Conservation (phyloP, 352 stramenopile genomes). For the Pythium grandisporangium region DNA sequence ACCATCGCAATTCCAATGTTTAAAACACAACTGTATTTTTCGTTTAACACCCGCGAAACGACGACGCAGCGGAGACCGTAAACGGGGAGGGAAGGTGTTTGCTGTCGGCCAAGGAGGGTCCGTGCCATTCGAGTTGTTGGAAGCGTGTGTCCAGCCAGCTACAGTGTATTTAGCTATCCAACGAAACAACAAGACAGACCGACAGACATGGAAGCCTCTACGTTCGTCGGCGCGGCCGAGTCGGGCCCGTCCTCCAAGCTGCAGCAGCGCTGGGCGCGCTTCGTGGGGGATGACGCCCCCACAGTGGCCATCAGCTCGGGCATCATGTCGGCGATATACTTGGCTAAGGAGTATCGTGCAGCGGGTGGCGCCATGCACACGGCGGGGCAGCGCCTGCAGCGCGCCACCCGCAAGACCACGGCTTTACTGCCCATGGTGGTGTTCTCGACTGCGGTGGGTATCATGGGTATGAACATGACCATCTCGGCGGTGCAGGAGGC, state of each 20-base stretch:
- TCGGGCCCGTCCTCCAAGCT: background rate
- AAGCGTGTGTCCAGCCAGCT: too few species aligned
- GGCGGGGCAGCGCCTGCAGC: constrained; percentile 11
- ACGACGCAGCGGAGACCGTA: too few species aligned
- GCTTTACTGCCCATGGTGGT: constrained; percentile 28
- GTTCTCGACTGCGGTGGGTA: constrained; percentile 27
- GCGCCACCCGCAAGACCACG: constrained; percentile 19
- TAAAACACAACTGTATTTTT: too few species aligned
- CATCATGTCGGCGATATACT: constrained; percentile 17
- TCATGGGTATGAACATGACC: constrained; percentile 49
- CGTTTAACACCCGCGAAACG: too few species aligned
- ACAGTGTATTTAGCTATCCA: too few species aligned
- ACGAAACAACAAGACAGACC: too few species aligned
- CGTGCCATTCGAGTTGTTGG: too few species aligned
- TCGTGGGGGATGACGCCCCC: constrained; percentile 32
- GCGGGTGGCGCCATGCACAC: background rate
- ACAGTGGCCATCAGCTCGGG: constrained; percentile 20
- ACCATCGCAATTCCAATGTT: too few species aligned
- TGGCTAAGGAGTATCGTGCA: constrained; percentile 19
- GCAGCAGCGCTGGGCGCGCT: constrained; percentile 27
- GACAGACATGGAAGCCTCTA: too few species aligned
- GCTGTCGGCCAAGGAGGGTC: too few species aligned
- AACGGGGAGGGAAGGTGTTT: too few species aligned
- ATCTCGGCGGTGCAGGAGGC: constrained; percentile 29
- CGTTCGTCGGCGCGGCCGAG: background rate